Evolutionary conservation across 2,329 filamentous ascomycete species (phyloP).

Genomic region (Cryoendolithus antarcticus): DNA sequence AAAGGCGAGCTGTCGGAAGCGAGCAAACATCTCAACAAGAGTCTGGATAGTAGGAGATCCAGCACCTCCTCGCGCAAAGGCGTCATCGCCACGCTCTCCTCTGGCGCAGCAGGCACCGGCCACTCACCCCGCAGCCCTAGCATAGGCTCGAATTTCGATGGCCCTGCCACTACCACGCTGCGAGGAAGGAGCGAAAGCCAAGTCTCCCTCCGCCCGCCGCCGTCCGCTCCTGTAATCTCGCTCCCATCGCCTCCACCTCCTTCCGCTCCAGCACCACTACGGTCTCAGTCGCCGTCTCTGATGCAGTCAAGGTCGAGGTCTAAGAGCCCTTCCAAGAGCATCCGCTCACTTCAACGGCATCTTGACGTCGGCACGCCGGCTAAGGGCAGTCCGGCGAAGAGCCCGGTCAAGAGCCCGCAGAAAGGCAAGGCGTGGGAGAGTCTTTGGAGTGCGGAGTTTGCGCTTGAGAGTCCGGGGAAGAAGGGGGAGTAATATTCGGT

Average conservation of each 20-base stretch:
- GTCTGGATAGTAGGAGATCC: constrained; percentile 79
- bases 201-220: constrained; percentile 9
- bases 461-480: constrained; percentile 21
- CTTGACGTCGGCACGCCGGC: constrained; percentile 8
- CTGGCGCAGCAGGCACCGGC: constrained; percentile 1
- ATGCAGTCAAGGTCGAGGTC: constrained; percentile 6
- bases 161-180: constrained; percentile 3
- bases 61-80: constrained; percentile 77
- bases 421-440: constrained; percentile 15
- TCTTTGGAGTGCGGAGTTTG: constrained; percentile 21
- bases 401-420: too few species aligned
- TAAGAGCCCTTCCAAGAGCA: constrained; percentile 19
- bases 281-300: too few species aligned
- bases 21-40: constrained; percentile 54
- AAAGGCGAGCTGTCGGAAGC: constrained; percentile 27
- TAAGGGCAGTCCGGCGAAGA: too few species aligned
- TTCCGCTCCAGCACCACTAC: too few species aligned
- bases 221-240: neutral
- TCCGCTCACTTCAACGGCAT: constrained; percentile 20
- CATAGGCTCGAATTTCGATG: constrained; percentile 4
- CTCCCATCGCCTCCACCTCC: neutral
- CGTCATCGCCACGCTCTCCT: constrained; percentile 25
- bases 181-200: constrained; percentile 12
- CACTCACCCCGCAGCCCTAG: too few species aligned
- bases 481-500: constrained; percentile 1